Evolutionary conservation across 176 grass and related monocot species (phyloP).

Genomic region (Carex cristatella): DNA sequence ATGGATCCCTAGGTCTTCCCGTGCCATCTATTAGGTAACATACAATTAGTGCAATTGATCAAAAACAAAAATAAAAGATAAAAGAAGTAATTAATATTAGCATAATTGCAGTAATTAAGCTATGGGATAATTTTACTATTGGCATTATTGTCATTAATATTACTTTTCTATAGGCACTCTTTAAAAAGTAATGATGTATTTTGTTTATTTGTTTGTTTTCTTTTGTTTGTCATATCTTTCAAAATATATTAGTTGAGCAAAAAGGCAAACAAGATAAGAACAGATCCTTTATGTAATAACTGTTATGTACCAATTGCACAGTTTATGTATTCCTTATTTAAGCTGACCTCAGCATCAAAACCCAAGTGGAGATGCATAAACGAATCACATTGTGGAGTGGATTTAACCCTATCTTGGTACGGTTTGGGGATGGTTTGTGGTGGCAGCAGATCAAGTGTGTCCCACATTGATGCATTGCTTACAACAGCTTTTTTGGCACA

Average conservation of each 20-base stretch:
- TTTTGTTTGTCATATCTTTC: background rate
- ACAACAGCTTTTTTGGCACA: constrained; percentile 89
- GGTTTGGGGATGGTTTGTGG: constrained; percentile 49
- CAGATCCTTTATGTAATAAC: background rate
- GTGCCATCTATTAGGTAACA: constrained; percentile 19
- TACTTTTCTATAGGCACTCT: background rate
- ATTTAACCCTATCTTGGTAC: constrained; percentile 62
- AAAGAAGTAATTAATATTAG: background rate
- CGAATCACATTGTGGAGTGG: constrained; percentile 85
- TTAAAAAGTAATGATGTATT: background rate
- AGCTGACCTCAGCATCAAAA: constrained; percentile 62
- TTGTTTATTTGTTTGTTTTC: background rate
- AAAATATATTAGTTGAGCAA: background rate
- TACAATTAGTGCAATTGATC: background rate
- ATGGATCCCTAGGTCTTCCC: constrained; percentile 88
- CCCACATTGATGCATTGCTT: constrained; percentile 93
- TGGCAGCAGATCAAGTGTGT: constrained; percentile 80
- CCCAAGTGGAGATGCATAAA: constrained; percentile 97
- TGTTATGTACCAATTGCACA: background rate
- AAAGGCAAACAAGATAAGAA: background rate
- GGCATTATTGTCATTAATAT: background rate
- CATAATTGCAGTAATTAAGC: background rate
- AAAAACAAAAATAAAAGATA: background rate
- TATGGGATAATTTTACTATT: background rate
- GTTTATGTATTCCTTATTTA: background rate